Evolutionary conservation across 441 rosid species (phyloP), one percentile per base, ranked within the genome.

Genomic region (Arabidopsis hybrid): DNA sequence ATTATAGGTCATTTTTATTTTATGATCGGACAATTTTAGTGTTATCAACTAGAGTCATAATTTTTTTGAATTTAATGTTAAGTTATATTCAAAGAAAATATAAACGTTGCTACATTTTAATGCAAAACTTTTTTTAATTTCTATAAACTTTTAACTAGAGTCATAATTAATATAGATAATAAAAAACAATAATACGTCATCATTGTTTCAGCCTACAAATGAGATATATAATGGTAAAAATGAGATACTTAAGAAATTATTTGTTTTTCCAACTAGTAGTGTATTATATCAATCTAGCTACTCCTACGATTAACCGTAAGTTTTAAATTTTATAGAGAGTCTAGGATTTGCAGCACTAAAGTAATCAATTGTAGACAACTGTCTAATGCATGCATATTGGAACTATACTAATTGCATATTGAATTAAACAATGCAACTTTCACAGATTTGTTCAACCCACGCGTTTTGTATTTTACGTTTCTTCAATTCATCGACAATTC

Each of bases 361-460:
- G 18, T 13, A 12, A 14, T 60, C 56, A 74, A 60, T 60, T 62
- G 62, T 17, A 17, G 61, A 74, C 78, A 74, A 51, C 73, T 67
- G 68, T 67, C 61, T 32, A 51, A 40, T 73, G 73, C 78, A 74
- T 74, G 78, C 73, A 74, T 59, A 51, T 74, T 74, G 67, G 67
- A 31, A 8, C 21, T 56, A 34, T 32, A 32, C 12, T 56, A 56
- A 32, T 36, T 59, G 73, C 72, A 67, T 50, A 42, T 67, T 66
- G 36, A 39, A 16, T 14, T 39, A 39, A 14, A 67, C 55, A 59
- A 59, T 39, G 38, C 17, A 65, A 49, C 31, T 39, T 31, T 10
- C 29, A 31, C 60, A 67, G 16, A 50, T 50, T 40, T 67, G 61
- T 67, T 66, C 78, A 59, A 40, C 35, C 6, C 46, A 58, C 78